Conservation (phyloP, 164 flowering plant species). For the Berberis vulgaris region DNA sequence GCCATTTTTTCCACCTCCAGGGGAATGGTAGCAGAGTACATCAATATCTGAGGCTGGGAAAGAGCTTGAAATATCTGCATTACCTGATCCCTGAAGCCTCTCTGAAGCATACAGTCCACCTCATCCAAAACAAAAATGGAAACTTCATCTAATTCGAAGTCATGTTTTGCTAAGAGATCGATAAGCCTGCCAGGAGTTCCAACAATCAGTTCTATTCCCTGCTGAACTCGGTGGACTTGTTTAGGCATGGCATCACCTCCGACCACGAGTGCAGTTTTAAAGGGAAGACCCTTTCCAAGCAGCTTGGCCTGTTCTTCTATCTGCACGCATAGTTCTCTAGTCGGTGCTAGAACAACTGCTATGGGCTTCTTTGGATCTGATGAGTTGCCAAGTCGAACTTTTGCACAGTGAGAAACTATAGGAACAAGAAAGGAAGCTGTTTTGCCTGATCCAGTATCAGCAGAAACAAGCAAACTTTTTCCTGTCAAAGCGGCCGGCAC, state of each 20-base stretch:
- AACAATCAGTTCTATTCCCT: slow-evolving; percentile 73
- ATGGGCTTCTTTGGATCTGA: slow-evolving; percentile 37
- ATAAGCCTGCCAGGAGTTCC: slow-evolving; percentile 95
- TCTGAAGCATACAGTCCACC: slow-evolving; percentile 88
- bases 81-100: slow-evolving; percentile 84
- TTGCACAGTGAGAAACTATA: slow-evolving; percentile 47
- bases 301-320: slow-evolving; percentile 90
- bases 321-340: slow-evolving; percentile 86
- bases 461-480: slow-evolving; percentile 71
- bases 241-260: slow-evolving; percentile 92
- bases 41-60: slow-evolving; percentile 63
- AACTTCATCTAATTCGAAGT: slow-evolving; percentile 55
- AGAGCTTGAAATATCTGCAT: slow-evolving; percentile 77
- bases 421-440: slow-evolving; percentile 84
- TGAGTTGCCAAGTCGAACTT: slow-evolving; percentile 14
- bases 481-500: slow-evolving; percentile 81
- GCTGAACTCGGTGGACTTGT: slow-evolving; percentile 64
- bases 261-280: slow-evolving; percentile 87
- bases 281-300: slow-evolving; percentile 76
- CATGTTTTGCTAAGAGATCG: slow-evolving; percentile 73
- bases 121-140: slow-evolving; percentile 72
- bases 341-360: slow-evolving; percentile 80
- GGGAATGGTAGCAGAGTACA: slow-evolving; percentile 81
- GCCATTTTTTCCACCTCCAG: slow-evolving; percentile 67
- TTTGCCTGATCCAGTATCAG: slow-evolving; percentile 92